Evolutionary conservation across 345 rosid species (phyloP), one percentile per base, ranked within the genome.

Genomic region (Camelina laxa): DNA sequence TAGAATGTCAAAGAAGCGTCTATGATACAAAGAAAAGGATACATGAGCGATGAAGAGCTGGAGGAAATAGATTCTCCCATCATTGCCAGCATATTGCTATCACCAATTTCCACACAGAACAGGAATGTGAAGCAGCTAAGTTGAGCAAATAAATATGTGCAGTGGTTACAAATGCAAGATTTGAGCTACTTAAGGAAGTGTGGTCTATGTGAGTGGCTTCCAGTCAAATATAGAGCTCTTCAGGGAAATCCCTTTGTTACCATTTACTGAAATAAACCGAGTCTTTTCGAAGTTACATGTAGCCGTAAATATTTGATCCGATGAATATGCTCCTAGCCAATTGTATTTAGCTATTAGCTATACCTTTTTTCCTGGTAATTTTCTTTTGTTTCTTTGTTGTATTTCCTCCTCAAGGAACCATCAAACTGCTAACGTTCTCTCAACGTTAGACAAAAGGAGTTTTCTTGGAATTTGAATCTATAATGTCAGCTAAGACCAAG

Each of bases 41-140:
- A 94, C 72, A 87, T 88, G 0, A 90, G 97, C 15, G 97, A 94
- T 4, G 96, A 91, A n/a, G 98, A 94, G 80, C 84, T 94, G n/a
- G 92, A 90, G 57, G 91, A 94, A 75, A 64, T 94, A 65, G 84
- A 88, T 66, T 88, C 85, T 72, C 92, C 80, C 31, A 80, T 91
- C 48, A 77, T 89, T 1, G 86, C 86, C n/a, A 85, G 75, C n/a
- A 49, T 30, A 59, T 51, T 22, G 1, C 49, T 69, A 38, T 68
- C 68, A 16, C 67, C 33, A 35, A 53, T 3, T 47, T 36, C 41
- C 0, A 4, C 4, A 66, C 19, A 59, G 10, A 27, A 14, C 19
- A 65, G 8, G 19, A 39, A 30, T 13, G 9, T 30, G 79, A 75
- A 67, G 69, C 56, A 67, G 62, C 5, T n/a, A 75, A 50, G 60